Evolutionary conservation across 805 yeast genomes (phyloP).

Genomic region (Myxozyma mucilagina): DNA sequence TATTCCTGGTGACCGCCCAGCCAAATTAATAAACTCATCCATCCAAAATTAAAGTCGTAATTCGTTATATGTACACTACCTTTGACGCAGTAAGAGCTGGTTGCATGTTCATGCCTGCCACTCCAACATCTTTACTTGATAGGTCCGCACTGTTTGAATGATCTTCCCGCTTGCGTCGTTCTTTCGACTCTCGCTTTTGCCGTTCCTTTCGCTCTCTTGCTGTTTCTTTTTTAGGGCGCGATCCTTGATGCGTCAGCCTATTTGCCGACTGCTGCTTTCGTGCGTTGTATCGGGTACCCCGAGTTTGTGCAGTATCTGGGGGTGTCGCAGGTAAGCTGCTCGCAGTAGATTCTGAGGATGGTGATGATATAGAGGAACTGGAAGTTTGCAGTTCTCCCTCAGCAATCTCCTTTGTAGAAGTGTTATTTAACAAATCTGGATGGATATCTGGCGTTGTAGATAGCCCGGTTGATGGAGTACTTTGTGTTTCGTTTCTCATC

Average conservation of each 20-base stretch:
- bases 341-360: conserved; percentile 1
- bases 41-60: background rate
- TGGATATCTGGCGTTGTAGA: background rate
- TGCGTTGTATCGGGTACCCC: background rate
- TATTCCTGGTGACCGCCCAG: background rate
- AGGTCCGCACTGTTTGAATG: background rate
- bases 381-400: background rate
- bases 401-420: too few relatives aligned
- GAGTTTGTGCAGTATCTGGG: background rate
- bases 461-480: background rate
- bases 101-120: background rate
- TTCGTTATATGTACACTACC: conserved; percentile 15
- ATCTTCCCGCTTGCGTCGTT: conserved; percentile 9
- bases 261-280: background rate
- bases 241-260: background rate
- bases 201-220: conserved; percentile 31
- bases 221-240: conserved; percentile 18
- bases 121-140: background rate
- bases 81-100: conserved; percentile 6
- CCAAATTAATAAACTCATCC: background rate
- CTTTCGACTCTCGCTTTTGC: conserved; percentile 29
- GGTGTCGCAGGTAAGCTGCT: background rate
- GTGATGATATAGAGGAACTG: background rate
- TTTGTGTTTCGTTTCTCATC: background rate
- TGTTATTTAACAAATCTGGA: too few relatives aligned